Percentiles rank a stretch among this genome's conserved stretches.
These are phyloP conservation scores for Eutypella sp. DNA, from an alignment of 2,329 filamentous ascomycete species.

Conservation along the genomic window DNA sequence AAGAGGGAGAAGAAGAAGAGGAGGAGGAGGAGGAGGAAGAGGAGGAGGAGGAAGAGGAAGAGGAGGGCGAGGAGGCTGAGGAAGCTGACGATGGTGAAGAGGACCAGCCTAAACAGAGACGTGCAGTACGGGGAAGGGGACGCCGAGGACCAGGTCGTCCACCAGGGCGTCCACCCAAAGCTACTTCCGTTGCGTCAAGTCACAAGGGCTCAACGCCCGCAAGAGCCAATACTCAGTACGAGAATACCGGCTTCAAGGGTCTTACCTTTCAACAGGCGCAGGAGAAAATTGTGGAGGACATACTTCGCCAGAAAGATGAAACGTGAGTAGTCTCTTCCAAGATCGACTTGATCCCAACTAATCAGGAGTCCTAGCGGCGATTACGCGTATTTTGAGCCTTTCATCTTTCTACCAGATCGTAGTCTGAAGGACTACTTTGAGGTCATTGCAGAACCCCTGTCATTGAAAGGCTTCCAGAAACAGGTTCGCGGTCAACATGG, in stretches of 20 bases:
- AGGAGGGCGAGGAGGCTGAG: conserved; percentile 11
- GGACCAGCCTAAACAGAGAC: conserved; percentile 13
- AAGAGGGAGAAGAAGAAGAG: conserved; percentile 15
- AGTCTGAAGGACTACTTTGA: conserved; percentile 81
- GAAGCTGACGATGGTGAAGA: conserved; percentile 9
- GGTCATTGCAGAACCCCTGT: conserved; percentile 75
- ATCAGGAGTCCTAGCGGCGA: conserved; percentile 51
- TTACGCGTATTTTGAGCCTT: conserved; percentile 66
- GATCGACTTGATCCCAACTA: conserved; percentile 11
- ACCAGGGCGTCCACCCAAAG: conserved; percentile 16
- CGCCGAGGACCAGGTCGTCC: conserved; percentile 28
- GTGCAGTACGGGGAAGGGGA: conserved; percentile 8
- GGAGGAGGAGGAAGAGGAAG: conserved; percentile 10
- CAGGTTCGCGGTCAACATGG: conserved; percentile 68
- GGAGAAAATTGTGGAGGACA: conserved; percentile 74
- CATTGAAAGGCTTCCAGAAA: conserved; percentile 72
- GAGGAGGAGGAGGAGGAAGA: conserved; percentile 9
- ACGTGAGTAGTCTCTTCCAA: conserved; percentile 40
- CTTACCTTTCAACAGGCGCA: conserved; percentile 80
- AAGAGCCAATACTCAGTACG: conserved; percentile 49
- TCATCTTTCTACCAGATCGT: conserved; percentile 72
- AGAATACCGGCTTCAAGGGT: conserved; percentile 59
- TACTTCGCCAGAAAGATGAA: conserved; percentile 64
- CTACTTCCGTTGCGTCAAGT: conserved; percentile 31
- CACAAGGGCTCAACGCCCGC: conserved; percentile 30